A percentile compares a stretch with the other conserved stretches of the same genome.
These are phyloP conservation scores for Saksenaea oblongispora DNA, from an alignment of 371 early-diverging fungal species.

Conservation along the genomic window DNA sequence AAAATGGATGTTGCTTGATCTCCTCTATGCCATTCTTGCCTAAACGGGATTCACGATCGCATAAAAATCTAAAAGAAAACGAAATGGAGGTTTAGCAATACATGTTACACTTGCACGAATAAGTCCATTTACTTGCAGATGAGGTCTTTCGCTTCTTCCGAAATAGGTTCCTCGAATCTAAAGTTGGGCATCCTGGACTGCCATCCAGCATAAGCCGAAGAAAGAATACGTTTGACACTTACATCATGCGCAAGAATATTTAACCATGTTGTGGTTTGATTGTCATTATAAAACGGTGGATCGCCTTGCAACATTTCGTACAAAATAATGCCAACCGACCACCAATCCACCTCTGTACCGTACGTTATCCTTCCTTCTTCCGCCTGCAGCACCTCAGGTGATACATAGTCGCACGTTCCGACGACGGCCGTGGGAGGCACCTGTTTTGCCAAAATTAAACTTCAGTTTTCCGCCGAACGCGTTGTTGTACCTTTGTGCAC, in stretches of 20 bases:
- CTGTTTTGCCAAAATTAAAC: constrained; percentile 25
- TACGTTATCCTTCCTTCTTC: constrained; percentile 72
- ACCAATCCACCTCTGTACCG: constrained; percentile 97
- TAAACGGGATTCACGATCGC: constrained; percentile 73
- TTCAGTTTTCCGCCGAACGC: not conserved
- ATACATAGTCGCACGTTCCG: constrained; percentile 97
- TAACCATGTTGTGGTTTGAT: constrained; percentile 84
- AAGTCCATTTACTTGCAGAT: constrained; percentile 61
- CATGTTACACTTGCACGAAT: constrained; percentile 7
- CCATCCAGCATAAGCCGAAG: constrained; percentile 25
- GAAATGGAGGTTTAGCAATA: not conserved
- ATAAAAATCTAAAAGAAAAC: constrained; percentile 60
- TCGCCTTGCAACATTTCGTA: constrained; percentile 95
- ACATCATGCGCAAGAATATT: constrained; percentile 77
- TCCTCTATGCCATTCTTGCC: constrained; percentile 71
- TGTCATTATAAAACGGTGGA: constrained; percentile 89
- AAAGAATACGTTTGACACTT: constrained; percentile 16
- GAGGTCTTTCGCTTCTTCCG: constrained; percentile 79
- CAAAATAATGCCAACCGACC: constrained; percentile 97
- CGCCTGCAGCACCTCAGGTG: constrained; percentile 88
- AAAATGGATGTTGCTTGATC: constrained; percentile 85
- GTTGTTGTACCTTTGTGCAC: constrained; percentile 26
- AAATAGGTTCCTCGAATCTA: constrained; percentile 38
- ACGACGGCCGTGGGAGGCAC: constrained; percentile 72
- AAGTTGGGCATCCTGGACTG: constrained; percentile 10